Conservation (phyloP, 176 grass and related monocot genomes). For the Areca catechu region DNA sequence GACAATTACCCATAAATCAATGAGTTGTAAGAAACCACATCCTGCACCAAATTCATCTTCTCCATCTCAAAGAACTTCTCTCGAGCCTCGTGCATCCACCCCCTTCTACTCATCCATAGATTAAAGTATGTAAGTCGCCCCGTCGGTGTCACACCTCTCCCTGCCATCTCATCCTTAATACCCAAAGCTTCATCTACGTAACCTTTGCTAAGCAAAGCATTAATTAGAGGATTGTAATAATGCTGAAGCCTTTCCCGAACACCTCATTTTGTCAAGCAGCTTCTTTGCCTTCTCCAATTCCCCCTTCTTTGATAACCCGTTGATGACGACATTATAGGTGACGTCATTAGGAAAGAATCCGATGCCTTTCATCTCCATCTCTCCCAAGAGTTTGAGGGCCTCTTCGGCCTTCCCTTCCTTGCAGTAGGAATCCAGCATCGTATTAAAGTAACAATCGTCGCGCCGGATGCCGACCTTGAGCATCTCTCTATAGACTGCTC, state of each 20-base stretch:
- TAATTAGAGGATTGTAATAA: slow-evolving; percentile 55
- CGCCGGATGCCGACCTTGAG: slow-evolving; percentile 23
- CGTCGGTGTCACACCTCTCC: slow-evolving; percentile 21
- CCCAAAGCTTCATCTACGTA: slow-evolving; percentile 24
- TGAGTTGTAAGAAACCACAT: slow-evolving; percentile 47
- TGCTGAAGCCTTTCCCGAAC: slow-evolving; percentile 26
- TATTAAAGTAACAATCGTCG: slow-evolving; percentile 48
- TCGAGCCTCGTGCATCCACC: slow-evolving; percentile 21
- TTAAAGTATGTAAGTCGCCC: slow-evolving; percentile 40
- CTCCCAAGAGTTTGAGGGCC: slow-evolving; percentile 33
- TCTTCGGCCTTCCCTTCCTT: slow-evolving; percentile 38
- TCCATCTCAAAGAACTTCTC: slow-evolving; percentile 58
- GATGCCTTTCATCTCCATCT: slow-evolving; percentile 26
- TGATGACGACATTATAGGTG: slow-evolving; percentile 53
- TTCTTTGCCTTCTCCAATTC: slow-evolving; percentile 32
- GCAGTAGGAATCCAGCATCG: slow-evolving; percentile 53
- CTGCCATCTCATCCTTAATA: slow-evolving; percentile 40
- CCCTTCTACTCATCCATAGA: slow-evolving; percentile 43
- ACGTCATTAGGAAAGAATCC: slow-evolving; percentile 41
- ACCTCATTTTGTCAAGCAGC: slow-evolving; percentile 38
- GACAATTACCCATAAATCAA: slow-evolving; percentile 52
- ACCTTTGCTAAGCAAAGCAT: slow-evolving; percentile 32
- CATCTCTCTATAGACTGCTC: slow-evolving; percentile 28
- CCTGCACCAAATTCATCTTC: slow-evolving; percentile 30
- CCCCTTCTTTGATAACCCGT: slow-evolving; percentile 34